Evolutionary conservation across 345 rosid genomes (phyloP).

Genomic region (Linum trigynum): DNA sequence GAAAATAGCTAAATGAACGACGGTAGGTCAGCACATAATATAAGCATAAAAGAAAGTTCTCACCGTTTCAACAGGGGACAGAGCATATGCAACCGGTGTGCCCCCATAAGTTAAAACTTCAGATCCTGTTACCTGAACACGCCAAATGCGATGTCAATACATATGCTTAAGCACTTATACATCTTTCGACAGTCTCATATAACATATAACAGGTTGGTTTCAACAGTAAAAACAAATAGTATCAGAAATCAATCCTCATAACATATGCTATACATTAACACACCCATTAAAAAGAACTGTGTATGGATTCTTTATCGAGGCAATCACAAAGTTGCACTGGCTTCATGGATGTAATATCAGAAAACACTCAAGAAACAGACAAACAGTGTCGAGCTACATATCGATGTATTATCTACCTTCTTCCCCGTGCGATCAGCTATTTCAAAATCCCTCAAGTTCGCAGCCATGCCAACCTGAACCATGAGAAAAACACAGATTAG

Average conservation of each 20-base stretch:
- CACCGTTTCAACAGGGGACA: slow-evolving; percentile 71
- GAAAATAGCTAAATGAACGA: neutral
- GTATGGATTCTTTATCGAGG: neutral
- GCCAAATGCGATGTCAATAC: neutral
- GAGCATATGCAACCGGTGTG: slow-evolving; percentile 69
- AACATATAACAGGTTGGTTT: neutral
- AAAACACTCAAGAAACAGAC: neutral
- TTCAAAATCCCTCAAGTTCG: slow-evolving; percentile 66
- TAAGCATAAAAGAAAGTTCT: slow-evolving; percentile 6
- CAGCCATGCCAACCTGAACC: slow-evolving; percentile 77
- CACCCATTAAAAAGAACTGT: neutral
- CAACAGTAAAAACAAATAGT: neutral
- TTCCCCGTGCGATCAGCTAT: slow-evolving; percentile 56
- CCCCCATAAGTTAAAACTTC: slow-evolving; percentile 61
- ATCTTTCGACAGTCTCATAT: neutral
- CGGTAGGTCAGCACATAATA: neutral
- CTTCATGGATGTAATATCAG: neutral
- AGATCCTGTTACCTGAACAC: slow-evolving; percentile 64
- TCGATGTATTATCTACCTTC: slow-evolving; percentile 33
- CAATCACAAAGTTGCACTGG: neutral
- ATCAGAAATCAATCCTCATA: neutral
- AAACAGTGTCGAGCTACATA: neutral
- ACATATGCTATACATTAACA: too few relatives aligned
- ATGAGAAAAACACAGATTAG: slow-evolving; percentile 11
- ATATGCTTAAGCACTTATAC: neutral